phyloP scores from a whole-genome alignment of 2,329 filamentous ascomycete genomes.

The Incumbomyces lentus region DNA sequence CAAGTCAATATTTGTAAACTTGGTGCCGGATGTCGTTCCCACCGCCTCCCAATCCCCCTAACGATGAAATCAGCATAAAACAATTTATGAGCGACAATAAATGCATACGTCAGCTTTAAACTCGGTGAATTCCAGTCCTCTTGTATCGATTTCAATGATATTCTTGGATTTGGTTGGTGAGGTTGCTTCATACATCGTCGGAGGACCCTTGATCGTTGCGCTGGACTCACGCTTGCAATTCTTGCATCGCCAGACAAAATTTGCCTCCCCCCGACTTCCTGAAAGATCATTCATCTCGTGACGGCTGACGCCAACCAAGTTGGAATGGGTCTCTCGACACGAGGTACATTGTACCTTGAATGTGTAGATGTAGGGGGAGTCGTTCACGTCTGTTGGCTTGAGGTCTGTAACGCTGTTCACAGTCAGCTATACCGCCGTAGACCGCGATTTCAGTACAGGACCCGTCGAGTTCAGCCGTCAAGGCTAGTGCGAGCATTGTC shows the following conservation, averaged over 20 bases:
- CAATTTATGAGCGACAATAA: constrained; percentile 40
- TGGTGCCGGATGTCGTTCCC: constrained; percentile 67
- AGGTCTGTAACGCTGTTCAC: constrained; percentile 71
- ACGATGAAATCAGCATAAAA: constrained; percentile 1
- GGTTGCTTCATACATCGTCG: constrained; percentile 58
- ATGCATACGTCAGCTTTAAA: constrained; percentile 73
- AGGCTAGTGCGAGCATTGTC: constrained; percentile 7
- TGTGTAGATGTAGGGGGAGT: constrained; percentile 85
- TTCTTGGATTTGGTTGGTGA: constrained; percentile 67
- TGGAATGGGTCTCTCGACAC: constrained; percentile 81
- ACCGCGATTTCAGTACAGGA: constrained; percentile 8
- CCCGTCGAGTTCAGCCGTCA: constrained; percentile 22
- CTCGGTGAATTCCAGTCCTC: constrained; percentile 81
- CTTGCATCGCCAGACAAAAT: constrained; percentile 99
- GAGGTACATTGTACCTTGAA: constrained; percentile 99
- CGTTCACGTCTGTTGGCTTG: constrained; percentile 69
- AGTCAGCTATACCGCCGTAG: background rate
- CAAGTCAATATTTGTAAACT: constrained; percentile 73
- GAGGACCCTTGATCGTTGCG: constrained; percentile 67
- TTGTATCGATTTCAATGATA: constrained; percentile 84
- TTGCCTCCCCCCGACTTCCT: constrained; percentile 87
- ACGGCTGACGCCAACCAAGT: constrained; percentile 74
- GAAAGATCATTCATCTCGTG: constrained; percentile 88
- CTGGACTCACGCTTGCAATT: constrained; percentile 92
- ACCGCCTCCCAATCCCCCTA: constrained; percentile 86